Conservation (phyloP, 352 stramenopile genomes). For the Phytophthora sojae region DNA sequence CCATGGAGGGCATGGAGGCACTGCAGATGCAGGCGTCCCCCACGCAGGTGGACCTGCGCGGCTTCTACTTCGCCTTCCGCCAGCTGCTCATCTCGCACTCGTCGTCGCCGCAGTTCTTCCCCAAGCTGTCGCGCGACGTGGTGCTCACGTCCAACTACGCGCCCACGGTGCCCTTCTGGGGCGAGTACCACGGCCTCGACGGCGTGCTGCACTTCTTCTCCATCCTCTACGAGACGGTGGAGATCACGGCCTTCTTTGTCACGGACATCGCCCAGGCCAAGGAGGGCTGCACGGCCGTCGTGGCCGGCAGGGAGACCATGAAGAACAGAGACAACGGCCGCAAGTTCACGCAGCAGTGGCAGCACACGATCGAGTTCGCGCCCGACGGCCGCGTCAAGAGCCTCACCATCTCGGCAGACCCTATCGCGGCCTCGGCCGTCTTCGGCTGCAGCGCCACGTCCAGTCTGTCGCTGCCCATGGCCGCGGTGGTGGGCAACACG, state of each 20-base stretch:
- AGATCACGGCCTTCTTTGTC: slow-evolving; percentile 91
- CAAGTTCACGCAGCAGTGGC: slow-evolving; percentile 92
- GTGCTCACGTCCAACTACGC: slow-evolving; percentile 91
- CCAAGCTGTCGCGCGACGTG: slow-evolving; percentile 85
- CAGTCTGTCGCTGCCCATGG: slow-evolving; percentile 85
- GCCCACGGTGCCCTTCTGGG: slow-evolving; percentile 89
- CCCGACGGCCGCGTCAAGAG: slow-evolving; percentile 88
- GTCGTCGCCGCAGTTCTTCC: slow-evolving; percentile 89
- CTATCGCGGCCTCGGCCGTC: slow-evolving; percentile 85
- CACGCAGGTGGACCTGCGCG: slow-evolving; percentile 85
- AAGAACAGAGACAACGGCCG: slow-evolving; percentile 89
- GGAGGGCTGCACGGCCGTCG: slow-evolving; percentile 83
- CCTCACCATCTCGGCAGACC: slow-evolving; percentile 86
- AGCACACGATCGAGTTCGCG: slow-evolving; percentile 91
- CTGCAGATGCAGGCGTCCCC: slow-evolving; percentile 57
- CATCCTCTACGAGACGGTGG: slow-evolving; percentile 90
- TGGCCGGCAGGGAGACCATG: slow-evolving; percentile 88
- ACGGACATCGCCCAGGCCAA: slow-evolving; percentile 89
- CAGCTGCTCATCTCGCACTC: slow-evolving; percentile 90
- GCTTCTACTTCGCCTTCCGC: slow-evolving; percentile 90
- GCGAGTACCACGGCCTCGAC: slow-evolving; percentile 89
- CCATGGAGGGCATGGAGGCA: slow-evolving; percentile 34
- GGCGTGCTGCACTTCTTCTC: slow-evolving; percentile 91
- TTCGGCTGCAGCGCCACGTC: slow-evolving; percentile 90
- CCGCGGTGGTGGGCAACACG: slow-evolving; percentile 81